phyloP scores from a whole-genome alignment of 768 basidiomycete species.

The Calvatia gigantea region DNA sequence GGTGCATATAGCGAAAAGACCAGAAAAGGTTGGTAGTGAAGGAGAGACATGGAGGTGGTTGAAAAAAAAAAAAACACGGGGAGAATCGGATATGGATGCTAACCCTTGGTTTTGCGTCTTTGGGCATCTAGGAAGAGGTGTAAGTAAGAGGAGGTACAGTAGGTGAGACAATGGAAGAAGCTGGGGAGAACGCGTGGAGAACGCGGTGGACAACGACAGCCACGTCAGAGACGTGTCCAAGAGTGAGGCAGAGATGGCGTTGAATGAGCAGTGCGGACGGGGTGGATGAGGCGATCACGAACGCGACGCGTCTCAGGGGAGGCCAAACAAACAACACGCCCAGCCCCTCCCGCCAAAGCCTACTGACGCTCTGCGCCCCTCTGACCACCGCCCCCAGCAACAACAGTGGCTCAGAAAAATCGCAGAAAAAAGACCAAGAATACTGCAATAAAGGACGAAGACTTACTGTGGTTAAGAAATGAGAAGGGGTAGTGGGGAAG shows the following conservation, averaged over 20 bases:
- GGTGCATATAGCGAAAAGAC: constrained; percentile 9
- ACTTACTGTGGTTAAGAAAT: neutral
- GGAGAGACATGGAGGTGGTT: neutral
- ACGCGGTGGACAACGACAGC: constrained; percentile 6
- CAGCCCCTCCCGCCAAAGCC: constrained; percentile 8
- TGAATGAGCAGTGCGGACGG: neutral
- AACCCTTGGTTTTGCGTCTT: constrained; percentile 73
- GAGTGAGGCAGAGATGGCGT: neutral
- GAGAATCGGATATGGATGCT: constrained; percentile 20
- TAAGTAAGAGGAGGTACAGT: neutral
- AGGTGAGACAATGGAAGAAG: neutral
- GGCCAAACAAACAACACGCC: constrained; percentile 20
- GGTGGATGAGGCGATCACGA: constrained; percentile 14
- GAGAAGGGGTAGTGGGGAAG: neutral
- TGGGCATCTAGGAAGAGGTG: constrained; percentile 60
- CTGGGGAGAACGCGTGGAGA: neutral
- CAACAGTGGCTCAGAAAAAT: neutral
- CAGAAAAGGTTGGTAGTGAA: constrained; percentile 5
- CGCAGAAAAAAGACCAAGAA: constrained; percentile 6
- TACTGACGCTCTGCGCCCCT: constrained; percentile 13
- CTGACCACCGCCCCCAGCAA: neutral
- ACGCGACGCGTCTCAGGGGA: constrained; percentile 22
- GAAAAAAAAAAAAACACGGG: constrained; percentile 16
- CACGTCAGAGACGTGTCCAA: neutral
- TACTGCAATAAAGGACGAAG: neutral